phyloP scores from a whole-genome alignment of 495 filamentous ascomycete species.

The Rhypophila decipiens region DNA sequence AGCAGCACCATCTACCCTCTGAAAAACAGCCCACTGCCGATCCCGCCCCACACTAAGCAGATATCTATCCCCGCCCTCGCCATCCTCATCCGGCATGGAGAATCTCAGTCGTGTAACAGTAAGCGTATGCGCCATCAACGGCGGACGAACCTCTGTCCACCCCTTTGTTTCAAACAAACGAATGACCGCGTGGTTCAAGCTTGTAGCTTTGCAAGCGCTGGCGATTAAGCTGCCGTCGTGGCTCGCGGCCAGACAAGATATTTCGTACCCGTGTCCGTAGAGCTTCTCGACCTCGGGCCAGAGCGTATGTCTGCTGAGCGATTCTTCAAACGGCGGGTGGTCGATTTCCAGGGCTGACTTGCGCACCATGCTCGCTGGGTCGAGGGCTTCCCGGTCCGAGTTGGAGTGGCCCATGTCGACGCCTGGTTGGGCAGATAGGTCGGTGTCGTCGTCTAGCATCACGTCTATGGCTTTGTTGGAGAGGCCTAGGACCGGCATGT shows the following conservation, averaged over 20 bases:
- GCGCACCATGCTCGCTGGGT: slow-evolving; percentile 34
- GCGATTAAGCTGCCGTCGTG: slow-evolving; percentile 70
- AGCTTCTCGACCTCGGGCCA: slow-evolving; percentile 97
- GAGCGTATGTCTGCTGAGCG: slow-evolving; percentile 79
- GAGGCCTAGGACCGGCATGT: slow-evolving; percentile 88
- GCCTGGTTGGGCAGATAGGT: slow-evolving; percentile 5
- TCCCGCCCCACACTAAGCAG: slow-evolving; percentile 89
- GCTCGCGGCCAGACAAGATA: slow-evolving; percentile 79
- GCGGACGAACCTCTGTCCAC: slow-evolving; percentile 84
- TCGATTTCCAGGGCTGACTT: slow-evolving; percentile 43
- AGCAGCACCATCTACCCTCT: slow-evolving; percentile 33
- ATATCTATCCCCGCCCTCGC: no score
- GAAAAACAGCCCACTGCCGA: slow-evolving; percentile 80
- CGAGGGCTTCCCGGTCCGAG: slow-evolving; percentile 31
- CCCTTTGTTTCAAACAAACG: slow-evolving; percentile 76
- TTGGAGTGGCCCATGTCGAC: slow-evolving; percentile 24
- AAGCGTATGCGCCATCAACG: slow-evolving; percentile 71
- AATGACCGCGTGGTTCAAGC: slow-evolving; percentile 89
- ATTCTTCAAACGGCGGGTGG: slow-evolving; percentile 82
- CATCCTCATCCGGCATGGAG: slow-evolving; percentile 61
- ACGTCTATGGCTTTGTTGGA: slow-evolving; percentile 87
- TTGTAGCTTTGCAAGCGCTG: slow-evolving; percentile 89
- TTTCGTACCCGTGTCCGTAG: slow-evolving; percentile 98
- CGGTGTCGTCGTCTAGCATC: slow-evolving; percentile 45
- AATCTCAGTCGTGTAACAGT: slow-evolving; percentile 80